These are phyloP conservation scores for Plectranthus barbatus DNA, from an alignment of 257 asterid genomes.

Conservation along the genomic window DNA sequence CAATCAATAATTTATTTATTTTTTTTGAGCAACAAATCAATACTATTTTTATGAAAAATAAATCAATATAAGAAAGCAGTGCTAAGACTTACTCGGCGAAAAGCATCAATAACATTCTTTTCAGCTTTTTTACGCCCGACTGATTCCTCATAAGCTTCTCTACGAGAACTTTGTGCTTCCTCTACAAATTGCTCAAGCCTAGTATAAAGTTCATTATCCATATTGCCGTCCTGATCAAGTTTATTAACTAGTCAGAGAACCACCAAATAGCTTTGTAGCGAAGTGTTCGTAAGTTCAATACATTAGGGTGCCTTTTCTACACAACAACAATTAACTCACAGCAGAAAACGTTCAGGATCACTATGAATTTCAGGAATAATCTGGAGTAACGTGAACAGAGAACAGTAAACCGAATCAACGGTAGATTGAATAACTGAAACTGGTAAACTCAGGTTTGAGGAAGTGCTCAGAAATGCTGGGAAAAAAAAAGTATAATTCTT, in stretches of 20 bases:
- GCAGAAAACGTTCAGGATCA: not conserved
- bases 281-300: not conserved
- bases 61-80: not conserved
- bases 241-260: conserved; percentile 17
- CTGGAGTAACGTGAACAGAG: too few species aligned
- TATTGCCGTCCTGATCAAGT: conserved; percentile 45
- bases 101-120: conserved; percentile 46
- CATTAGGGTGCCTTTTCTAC: not conserved
- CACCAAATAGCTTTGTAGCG: not conserved
- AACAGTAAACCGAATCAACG: too few species aligned
- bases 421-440: too few species aligned
- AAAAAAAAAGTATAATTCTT: too few species aligned
- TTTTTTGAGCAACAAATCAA: not conserved
- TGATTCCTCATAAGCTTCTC: conserved; percentile 71
- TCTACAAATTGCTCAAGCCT: conserved; percentile 51
- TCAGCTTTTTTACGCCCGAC: conserved; percentile 62
- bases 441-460: too few species aligned
- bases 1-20: too few species aligned
- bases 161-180: conserved; percentile 64
- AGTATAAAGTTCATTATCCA: conserved; percentile 43
- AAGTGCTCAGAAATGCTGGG: too few species aligned
- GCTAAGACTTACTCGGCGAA: conserved; percentile 40
- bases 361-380: not conserved
- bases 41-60: not conserved
- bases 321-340: not conserved